Percentiles rank a stretch among this genome's conserved stretches.
phyloP scores from a whole-genome alignment of 768 basidiomycete species.

The Sarcodon aspratus region DNA sequence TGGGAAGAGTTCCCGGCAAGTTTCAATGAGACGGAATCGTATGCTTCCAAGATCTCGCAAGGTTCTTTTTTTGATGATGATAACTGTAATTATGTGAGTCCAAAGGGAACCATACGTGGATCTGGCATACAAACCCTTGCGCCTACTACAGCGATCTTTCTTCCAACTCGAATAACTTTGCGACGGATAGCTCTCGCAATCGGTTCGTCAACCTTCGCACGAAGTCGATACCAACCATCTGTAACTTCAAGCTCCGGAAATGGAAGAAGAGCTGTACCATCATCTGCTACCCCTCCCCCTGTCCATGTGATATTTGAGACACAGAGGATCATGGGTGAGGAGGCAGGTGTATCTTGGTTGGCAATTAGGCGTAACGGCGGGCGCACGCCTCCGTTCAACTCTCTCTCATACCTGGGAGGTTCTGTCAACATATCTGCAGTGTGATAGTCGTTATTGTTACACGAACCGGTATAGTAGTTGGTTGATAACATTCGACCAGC shows the following conservation, averaged over 20 bases:
- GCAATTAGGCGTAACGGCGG: slow-evolving; percentile 75
- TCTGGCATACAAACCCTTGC: slow-evolving; percentile 48
- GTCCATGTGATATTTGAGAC: slow-evolving; percentile 64
- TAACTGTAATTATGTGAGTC: slow-evolving; percentile 31
- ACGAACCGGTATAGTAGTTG: slow-evolving; percentile 81
- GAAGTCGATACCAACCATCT: slow-evolving; percentile 92
- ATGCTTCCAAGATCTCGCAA: slow-evolving; percentile 73
- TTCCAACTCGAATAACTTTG: slow-evolving; percentile 61
- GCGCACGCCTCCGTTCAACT: slow-evolving; percentile 65
- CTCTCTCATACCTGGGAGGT: slow-evolving; percentile 70
- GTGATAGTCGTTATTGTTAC: slow-evolving; percentile 19
- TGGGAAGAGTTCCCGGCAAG: slow-evolving; percentile 81
- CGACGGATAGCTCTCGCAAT: slow-evolving; percentile 58
- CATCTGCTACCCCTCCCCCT: slow-evolving; percentile 22
- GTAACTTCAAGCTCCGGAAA: slow-evolving; percentile 77
- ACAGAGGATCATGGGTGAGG: slow-evolving; percentile 76
- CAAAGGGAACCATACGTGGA: background rate
- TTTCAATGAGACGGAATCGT: slow-evolving; percentile 49
- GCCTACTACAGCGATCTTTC: slow-evolving; percentile 74
- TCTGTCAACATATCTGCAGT: background rate
- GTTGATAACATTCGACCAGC: slow-evolving; percentile 67
- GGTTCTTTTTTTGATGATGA: slow-evolving; percentile 65
- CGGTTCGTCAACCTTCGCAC: slow-evolving; percentile 63
- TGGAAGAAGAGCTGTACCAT: slow-evolving; percentile 23
- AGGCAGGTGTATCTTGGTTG: slow-evolving; percentile 72